These are phyloP conservation scores for Raffaelea albimanens DNA, from an alignment of 2,329 filamentous ascomycete genomes.

Conservation along the genomic window DNA sequence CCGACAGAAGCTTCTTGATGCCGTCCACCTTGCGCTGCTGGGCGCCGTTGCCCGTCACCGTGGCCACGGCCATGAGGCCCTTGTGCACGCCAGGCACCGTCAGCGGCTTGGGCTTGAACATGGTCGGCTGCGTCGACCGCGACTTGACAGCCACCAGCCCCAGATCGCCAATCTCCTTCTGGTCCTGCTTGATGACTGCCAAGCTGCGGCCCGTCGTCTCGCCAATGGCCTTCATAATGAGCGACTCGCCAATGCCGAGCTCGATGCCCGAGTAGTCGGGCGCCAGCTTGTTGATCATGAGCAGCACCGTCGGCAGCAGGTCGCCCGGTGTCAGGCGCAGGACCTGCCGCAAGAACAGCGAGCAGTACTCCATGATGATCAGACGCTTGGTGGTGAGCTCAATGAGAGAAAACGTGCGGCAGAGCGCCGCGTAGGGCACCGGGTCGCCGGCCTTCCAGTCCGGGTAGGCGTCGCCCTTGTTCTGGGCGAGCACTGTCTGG, in stretches of 20 bases:
- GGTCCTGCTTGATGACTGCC: conserved; percentile 85
- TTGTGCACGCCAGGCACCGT: conserved; percentile 82
- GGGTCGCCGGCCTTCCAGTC: conserved; percentile 87
- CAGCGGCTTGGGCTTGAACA: conserved; percentile 94
- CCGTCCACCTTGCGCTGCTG: conserved; percentile 85
- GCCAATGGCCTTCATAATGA: conserved; percentile 98
- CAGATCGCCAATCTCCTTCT: conserved; percentile 92
- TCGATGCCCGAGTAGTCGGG: conserved; percentile 96
- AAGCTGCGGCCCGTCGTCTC: conserved; percentile 86
- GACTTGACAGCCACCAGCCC: conserved; percentile 94
- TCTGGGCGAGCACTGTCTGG: conserved; percentile 69
- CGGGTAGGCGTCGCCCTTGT: conserved; percentile 77
- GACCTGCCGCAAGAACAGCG: conserved; percentile 88
- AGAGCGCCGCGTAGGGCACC: conserved; percentile 89
- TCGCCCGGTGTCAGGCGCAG: conserved; percentile 81
- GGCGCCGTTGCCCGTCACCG: conserved; percentile 73
- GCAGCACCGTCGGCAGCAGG: conserved; percentile 74
- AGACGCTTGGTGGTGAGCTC: conserved; percentile 91
- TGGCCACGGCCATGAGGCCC: conserved; percentile 81
- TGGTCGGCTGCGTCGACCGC: conserved; percentile 87
- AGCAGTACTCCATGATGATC: conserved; percentile 80
- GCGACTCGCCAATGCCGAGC: conserved; percentile 92
- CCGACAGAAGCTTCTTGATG: conserved; percentile 94
- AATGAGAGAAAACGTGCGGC: conserved; percentile 86
- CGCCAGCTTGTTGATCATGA: conserved; percentile 97